A percentile compares a stretch with the other conserved stretches of the same genome.
These are phyloP conservation scores for Monotropa hypopitys DNA, from an alignment of 179 eudicot genomes.

Conservation along the genomic window DNA sequence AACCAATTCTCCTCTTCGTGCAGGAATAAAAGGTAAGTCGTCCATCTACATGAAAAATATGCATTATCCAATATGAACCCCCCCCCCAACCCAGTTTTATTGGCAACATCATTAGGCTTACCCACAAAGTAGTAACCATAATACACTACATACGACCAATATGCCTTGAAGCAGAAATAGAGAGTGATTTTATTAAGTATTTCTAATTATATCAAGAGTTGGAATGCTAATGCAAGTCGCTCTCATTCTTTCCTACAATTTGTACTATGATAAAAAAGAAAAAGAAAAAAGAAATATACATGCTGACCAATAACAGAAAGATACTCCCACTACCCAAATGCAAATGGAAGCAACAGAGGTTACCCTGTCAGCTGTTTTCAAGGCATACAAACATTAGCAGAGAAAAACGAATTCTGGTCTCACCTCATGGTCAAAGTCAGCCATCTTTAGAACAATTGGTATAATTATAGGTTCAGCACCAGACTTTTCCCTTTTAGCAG, in stretches of 20 bases:
- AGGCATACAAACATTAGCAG: neutral
- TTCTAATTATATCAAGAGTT: neutral
- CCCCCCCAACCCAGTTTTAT: neutral
- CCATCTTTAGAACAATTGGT: constrained; percentile 90
- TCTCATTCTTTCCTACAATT: neutral
- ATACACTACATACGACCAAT: neutral
- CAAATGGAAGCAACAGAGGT: neutral
- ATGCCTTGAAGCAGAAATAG: neutral
- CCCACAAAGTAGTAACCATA: neutral
- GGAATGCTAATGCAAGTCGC: neutral
- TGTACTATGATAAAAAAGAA: neutral
- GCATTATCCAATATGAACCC: neutral
- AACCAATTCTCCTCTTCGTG: neutral
- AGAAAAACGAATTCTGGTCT: neutral
- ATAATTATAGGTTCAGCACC: constrained; percentile 79
- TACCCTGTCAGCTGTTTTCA: neutral
- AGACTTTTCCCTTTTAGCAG: constrained; percentile 45
- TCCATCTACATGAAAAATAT: neutral
- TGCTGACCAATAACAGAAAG: neutral
- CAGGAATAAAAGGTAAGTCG: neutral
- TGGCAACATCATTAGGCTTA: neutral
- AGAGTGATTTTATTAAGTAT: neutral
- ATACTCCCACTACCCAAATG: neutral
- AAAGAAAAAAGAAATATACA: neutral
- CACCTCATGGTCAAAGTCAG: constrained; percentile 97